Percentiles rank a stretch among this genome's conserved stretches.
phyloP scores from a whole-genome alignment of 345 rosid genomes.

The Gossypium thurberi region DNA sequence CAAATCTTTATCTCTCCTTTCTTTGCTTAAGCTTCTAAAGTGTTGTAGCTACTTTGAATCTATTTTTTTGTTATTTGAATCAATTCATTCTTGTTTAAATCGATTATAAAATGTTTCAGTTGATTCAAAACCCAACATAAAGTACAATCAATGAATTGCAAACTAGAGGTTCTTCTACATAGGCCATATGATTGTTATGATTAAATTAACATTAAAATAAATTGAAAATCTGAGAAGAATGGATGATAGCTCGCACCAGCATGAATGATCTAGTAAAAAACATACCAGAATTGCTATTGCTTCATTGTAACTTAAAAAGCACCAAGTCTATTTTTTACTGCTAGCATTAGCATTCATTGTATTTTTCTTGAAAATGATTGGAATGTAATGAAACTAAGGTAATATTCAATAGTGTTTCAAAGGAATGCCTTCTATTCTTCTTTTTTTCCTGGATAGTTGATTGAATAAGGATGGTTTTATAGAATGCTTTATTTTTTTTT shows the following conservation, averaged over 20 bases:
- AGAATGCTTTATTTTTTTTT: background rate
- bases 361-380: background rate
- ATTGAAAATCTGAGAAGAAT: no score
- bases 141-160: no score
- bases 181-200: background rate
- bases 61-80: no score
- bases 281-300: background rate
- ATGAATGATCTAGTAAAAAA: background rate
- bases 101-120: no score
- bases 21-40: no score
- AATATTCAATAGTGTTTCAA: background rate
- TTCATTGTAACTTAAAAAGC: background rate
- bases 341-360: background rate
- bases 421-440: background rate
- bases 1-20: no score
- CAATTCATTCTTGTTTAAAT: no score
- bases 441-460: background rate
- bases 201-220: no score
- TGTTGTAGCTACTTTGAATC: no score
- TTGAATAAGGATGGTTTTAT: background rate
- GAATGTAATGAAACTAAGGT: background rate
- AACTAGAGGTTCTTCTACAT: no score
- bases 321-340: background rate
- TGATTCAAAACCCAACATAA: no score
- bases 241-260: background rate